Evolutionary conservation across 176 grass and related monocot species (phyloP).

Genomic region (Hordeum vulgare): DNA sequence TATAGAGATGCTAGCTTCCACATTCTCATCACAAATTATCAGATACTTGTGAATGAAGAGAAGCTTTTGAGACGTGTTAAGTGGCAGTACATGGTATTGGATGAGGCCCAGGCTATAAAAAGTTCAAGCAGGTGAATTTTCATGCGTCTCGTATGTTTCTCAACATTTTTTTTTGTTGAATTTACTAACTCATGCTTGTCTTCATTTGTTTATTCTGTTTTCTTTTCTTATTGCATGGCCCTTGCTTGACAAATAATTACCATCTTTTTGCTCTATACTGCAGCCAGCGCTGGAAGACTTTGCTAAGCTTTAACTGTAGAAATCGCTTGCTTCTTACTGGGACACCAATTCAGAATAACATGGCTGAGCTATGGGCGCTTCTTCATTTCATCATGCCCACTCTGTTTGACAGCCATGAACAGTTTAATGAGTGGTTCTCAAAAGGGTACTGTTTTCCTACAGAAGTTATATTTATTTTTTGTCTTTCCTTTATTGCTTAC

Average conservation of each 20-base stretch:
- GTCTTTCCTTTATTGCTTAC: constrained; percentile 33
- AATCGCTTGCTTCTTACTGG: constrained; percentile 98
- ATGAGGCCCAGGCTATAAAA: constrained; percentile 99
- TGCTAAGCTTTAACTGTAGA: constrained; percentile 98
- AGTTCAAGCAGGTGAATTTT: constrained; percentile 81
- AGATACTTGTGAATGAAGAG: constrained; percentile 96
- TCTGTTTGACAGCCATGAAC: constrained; percentile 98
- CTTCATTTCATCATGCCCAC: constrained; percentile 99
- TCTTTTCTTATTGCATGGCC: neutral
- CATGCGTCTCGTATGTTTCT: constrained; percentile 1
- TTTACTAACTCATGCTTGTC: neutral
- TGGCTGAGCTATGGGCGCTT: constrained; percentile 99
- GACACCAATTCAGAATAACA: constrained; percentile 98
- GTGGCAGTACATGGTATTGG: constrained; percentile 99
- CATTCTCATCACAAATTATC: constrained; percentile 99
- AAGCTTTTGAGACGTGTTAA: constrained; percentile 92
- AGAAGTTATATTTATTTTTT: constrained; percentile 26
- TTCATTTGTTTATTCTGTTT: constrained; percentile 2
- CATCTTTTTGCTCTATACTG: constrained; percentile 25
- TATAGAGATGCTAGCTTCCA: constrained; percentile 90
- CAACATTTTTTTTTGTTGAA: neutral
- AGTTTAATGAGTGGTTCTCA: constrained; percentile 99
- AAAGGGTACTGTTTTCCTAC: constrained; percentile 62
- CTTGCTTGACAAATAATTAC: constrained; percentile 21
- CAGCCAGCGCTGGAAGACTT: constrained; percentile 97